These are phyloP conservation scores for Kluyveromyces dobzhanskii DNA, from an alignment of 805 yeast genomes.

Conservation along the genomic window DNA sequence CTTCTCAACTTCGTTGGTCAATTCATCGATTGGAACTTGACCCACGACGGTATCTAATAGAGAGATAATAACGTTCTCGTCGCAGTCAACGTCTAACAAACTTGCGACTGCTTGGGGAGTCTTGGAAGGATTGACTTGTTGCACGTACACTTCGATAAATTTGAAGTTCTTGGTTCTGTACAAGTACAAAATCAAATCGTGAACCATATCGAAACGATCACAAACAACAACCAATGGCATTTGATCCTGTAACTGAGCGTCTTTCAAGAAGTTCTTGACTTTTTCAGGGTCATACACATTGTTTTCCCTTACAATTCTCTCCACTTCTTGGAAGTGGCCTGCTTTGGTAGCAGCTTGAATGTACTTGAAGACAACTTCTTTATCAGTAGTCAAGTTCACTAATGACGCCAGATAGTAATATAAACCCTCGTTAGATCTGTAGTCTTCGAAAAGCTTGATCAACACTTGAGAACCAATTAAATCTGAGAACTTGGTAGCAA, in stretches of 20 bases:
- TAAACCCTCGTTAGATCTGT: slow-evolving; percentile 85
- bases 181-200: slow-evolving; percentile 85
- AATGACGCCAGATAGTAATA: slow-evolving; percentile 89
- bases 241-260: slow-evolving; percentile 88
- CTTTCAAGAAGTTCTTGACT: slow-evolving; percentile 94
- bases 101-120: slow-evolving; percentile 98
- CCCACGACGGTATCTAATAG: slow-evolving; percentile 82
- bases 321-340: slow-evolving; percentile 89
- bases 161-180: slow-evolving; percentile 95
- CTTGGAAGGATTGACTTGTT: slow-evolving; percentile 91
- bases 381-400: slow-evolving; percentile 88
- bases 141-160: slow-evolving; percentile 95
- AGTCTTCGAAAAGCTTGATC: slow-evolving; percentile 88
- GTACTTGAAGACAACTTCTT: slow-evolving; percentile 92
- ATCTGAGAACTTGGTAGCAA: slow-evolving; percentile 93
- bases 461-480: slow-evolving; percentile 78
- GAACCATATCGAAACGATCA: slow-evolving; percentile 84
- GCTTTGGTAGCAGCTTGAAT: slow-evolving; percentile 88
- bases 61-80: slow-evolving; percentile 75
- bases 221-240: slow-evolving; percentile 93
- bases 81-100: slow-evolving; percentile 93
- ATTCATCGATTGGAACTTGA: slow-evolving; percentile 83
- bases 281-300: slow-evolving; percentile 93
- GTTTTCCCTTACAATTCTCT: slow-evolving; percentile 91
- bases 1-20: slow-evolving; percentile 92